A percentile compares a stretch with the other conserved stretches of the same genome.
Conservation (phyloP, 371 early-diverging fungal species). For the Batrachochytrium dendrobatidis region DNA sequence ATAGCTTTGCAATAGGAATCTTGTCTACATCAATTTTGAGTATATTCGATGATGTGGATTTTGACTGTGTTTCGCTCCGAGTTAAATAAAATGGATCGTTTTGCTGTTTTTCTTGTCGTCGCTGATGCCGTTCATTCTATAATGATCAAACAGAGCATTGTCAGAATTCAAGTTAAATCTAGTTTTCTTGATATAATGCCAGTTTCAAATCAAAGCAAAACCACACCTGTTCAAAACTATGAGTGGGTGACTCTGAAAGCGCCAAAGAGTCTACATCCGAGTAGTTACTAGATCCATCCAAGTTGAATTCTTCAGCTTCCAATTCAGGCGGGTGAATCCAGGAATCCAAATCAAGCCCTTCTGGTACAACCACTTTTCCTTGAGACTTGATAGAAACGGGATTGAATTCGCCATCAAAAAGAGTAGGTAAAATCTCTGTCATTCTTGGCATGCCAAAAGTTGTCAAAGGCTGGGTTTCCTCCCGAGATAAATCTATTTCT, state of each 20-base stretch:
- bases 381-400: constrained; percentile 92
- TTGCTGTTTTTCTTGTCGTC: background rate
- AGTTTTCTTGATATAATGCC: background rate
- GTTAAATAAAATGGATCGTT: constrained; percentile 5
- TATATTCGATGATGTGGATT: too few relatives aligned
- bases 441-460: constrained; percentile 1
- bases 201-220: background rate
- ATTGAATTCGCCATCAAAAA: constrained; percentile 78
- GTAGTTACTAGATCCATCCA: constrained; percentile 7
- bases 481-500: constrained; percentile 8
- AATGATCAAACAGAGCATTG: background rate
- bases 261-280: constrained; percentile 2
- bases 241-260: background rate
- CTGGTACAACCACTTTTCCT: constrained; percentile 78
- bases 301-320: constrained; percentile 7
- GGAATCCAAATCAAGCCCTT: constrained; percentile 76
- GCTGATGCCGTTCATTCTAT: background rate
- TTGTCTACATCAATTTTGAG: too few relatives aligned
- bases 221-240: background rate
- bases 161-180: background rate
- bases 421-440: constrained; percentile 15
- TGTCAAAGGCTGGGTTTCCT: too few relatives aligned
- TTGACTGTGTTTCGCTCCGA: too few relatives aligned
- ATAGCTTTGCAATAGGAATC: too few relatives aligned
- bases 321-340: constrained; percentile 53